These are phyloP conservation scores for Colletotrichum tropicicola DNA, from an alignment of 2,329 filamentous ascomycete species.

Conservation along the genomic window DNA sequence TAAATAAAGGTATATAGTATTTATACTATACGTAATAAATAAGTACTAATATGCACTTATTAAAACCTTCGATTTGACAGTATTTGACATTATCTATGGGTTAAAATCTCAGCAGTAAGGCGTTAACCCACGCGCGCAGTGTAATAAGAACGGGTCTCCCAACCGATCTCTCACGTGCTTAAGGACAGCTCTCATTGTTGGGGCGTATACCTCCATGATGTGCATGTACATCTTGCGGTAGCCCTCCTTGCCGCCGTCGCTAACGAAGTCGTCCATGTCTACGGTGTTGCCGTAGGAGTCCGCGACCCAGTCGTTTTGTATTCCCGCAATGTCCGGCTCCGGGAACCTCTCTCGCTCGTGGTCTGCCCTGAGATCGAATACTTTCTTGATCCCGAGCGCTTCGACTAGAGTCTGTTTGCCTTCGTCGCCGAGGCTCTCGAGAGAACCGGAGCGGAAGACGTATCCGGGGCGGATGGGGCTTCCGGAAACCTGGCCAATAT, in stretches of 20 bases:
- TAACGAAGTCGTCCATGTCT: constrained; percentile 51
- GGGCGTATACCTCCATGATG: constrained; percentile 51
- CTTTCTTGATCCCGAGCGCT: neutral
- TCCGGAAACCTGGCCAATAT: neutral
- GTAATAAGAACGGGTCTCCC: constrained; percentile 57
- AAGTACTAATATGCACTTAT: too few species aligned
- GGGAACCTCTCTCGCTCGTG: neutral
- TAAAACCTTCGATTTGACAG: too few species aligned
- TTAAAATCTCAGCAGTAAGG: neutral
- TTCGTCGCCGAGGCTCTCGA: neutral
- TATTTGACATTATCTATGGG: too few species aligned
- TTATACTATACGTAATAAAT: too few species aligned
- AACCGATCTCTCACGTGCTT: constrained; percentile 57
- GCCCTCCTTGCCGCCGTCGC: constrained; percentile 52
- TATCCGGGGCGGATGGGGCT: neutral
- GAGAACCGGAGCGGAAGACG: constrained; percentile 5
- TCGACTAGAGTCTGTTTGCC: neutral
- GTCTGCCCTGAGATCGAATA: neutral
- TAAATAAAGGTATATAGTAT: too few species aligned
- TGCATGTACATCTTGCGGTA: constrained; percentile 59
- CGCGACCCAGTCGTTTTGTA: neutral
- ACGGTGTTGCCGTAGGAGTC: constrained; percentile 25
- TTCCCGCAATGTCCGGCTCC: neutral
- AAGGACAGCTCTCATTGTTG: constrained; percentile 54
- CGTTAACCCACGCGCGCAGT: constrained; percentile 58